These are phyloP conservation scores for Hysterium pulicare DNA, from an alignment of 2,329 filamentous ascomycete genomes.

Conservation along the genomic window DNA sequence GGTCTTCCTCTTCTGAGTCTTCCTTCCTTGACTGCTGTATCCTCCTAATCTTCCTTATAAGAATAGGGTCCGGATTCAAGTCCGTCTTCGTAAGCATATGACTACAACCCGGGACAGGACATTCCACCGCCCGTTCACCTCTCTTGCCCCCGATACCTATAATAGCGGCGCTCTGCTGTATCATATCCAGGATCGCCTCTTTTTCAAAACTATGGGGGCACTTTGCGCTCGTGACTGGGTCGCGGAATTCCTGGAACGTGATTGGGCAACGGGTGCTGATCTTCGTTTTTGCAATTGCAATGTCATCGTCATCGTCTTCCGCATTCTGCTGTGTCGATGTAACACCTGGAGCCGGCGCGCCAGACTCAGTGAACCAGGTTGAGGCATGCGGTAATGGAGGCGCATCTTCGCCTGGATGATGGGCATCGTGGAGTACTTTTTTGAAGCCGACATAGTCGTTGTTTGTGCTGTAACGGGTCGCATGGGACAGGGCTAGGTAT, in stretches of 20 bases:
- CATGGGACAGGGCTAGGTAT: slow-evolving; percentile 39
- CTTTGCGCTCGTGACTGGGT: slow-evolving; percentile 63
- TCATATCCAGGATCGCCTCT: slow-evolving; percentile 57
- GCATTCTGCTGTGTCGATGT: slow-evolving; percentile 33
- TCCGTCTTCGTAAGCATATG: slow-evolving; percentile 33
- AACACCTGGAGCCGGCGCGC: slow-evolving; percentile 41
- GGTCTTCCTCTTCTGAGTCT: slow-evolving; percentile 19
- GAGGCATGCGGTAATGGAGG: slow-evolving; percentile 54
- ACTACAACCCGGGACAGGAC: slow-evolving; percentile 64
- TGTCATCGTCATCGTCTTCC: slow-evolving; percentile 64
- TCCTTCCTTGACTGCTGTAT: slow-evolving; percentile 26
- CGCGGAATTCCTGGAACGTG: slow-evolving; percentile 60
- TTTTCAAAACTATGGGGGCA: slow-evolving; percentile 75
- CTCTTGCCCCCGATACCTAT: slow-evolving; percentile 13
- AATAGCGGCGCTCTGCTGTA: slow-evolving; percentile 20
- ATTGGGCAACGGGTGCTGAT: slow-evolving; percentile 68
- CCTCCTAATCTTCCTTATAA: slow-evolving; percentile 36
- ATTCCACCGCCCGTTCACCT: slow-evolving; percentile 45
- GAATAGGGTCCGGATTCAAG: slow-evolving; percentile 26
- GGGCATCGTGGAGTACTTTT: slow-evolving; percentile 59
- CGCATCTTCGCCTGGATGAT: slow-evolving; percentile 51
- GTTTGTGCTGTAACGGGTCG: slow-evolving; percentile 54
- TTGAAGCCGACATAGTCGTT: slow-evolving; percentile 62
- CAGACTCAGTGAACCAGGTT: slow-evolving; percentile 61
- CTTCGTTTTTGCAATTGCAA: slow-evolving; percentile 62